Base-by-base conservation (phyloP, 2,329 filamentous ascomycete genomes). In the Colletotrichum truncatum region DNA sequence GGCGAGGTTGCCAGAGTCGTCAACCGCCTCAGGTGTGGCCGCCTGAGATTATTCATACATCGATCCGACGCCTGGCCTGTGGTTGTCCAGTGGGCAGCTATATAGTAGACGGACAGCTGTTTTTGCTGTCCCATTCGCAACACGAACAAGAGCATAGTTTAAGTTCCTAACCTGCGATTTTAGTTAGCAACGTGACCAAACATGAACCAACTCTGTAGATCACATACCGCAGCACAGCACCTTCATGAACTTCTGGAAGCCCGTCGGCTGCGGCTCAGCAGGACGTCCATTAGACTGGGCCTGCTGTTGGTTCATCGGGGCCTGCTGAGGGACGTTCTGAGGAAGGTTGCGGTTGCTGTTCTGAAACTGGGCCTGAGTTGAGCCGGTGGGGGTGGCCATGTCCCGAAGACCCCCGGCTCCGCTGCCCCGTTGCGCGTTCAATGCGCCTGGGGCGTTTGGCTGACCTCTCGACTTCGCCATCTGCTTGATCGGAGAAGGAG, bases 351-450 rank as follows among this genome's bases (percentile, higher is more conserved):
- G 93, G 75, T 92, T 93, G 82, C 93, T 97, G 86, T 93, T 95
- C 83, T 97, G 94, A 85, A 97, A 98, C 77, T 98, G 95, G 71
- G 95, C 95, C 80, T 97, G 93, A 69, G 93, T 98, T 76, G 93
- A 97, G 73, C 92, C 93, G 76, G 94, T 91, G 72, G 94, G 93
- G 70, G 94, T 95, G 75, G 89, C 88, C 78, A 91, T 88, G 78
- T 97, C 93, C 78, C 89, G 86, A 74, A 90, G 85, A 77, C 87
- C 89, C 84, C 89, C 89, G 81, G 85, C 86, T 83, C 86, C 89
- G 86, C 90, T 94, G 81, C 87, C 88, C 82, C 93, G 89, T 85
- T 94, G 92, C 76, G 87, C 85, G 79, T 87, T 86, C 78, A 90
- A 87, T 75, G 87, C 90, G 84, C 88, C 91, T 84, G 87, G 88